Base-by-base conservation (phyloP, 257 asterid species). In the Echites panduratus region DNA sequence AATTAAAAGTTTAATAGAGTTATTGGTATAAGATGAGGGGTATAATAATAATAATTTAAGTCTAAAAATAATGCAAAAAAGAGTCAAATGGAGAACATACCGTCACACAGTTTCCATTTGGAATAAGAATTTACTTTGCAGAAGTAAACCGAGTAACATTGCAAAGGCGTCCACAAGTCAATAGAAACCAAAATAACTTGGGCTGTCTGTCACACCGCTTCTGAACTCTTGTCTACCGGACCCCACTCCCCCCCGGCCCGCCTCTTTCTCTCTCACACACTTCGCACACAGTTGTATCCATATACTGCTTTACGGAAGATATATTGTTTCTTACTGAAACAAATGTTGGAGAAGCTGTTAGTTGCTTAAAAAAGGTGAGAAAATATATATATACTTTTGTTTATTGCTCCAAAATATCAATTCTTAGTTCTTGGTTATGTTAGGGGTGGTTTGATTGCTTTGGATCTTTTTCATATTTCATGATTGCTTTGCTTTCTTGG, bases 321-420 rank as follows among this genome's bases (percentile, higher is more conserved):
- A 20, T 32, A 9, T 59, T 19, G 17, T 8, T 14, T 63, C 24
- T 6, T 27, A 29, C 35, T 13, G 20, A 53, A 68, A 38, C 17
- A 27, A 58, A 61, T 58, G 70, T 62, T 68, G 73, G 73, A 54
- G 9, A 66, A 66, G 54, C 48, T 26, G 50, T 61, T 66, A 64
- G 9, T 58, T 67, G 53, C 38, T 13, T 68, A 22, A 17, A 12
- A 9, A 26, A 61, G 70, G 74, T 58, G n/a, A 45, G 40, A 32
- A 40, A 10, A 7, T 10, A n/a, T 13, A n/a, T n/a, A n/a, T 29
- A 22, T 56, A 14, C 0, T 43, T 7, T 4, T 49, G 7, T 62
- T 61, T 62, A n/a, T 35, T 7, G 7, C 64, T 5, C 6, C 10
- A 11, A 26, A 57, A 24, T 6, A 63, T 10, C 48, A 19, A 19